phyloP scores from a whole-genome alignment of 2,329 filamentous ascomycete species.

The Aspergillus tanneri region DNA sequence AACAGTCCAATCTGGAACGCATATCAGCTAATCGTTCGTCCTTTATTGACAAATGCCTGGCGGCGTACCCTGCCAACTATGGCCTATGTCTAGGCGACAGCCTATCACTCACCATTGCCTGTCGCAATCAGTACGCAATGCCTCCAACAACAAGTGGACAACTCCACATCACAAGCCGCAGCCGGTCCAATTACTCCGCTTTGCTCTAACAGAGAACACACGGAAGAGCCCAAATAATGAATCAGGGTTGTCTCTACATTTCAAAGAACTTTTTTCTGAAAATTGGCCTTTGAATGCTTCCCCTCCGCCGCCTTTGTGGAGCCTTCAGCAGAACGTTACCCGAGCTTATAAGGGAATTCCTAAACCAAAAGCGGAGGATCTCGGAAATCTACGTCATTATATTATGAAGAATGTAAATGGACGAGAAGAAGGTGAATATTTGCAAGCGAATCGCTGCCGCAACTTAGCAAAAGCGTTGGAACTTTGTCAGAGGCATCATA shows the following conservation, averaged over 20 bases:
- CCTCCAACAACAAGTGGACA: conserved; percentile 1
- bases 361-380: conserved; percentile 3
- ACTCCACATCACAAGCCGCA: conserved; percentile 5
- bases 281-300: conserved; percentile 22
- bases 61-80: neutral
- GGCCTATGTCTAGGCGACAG: conserved; percentile 2
- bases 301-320: conserved; percentile 25
- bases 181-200: conserved; percentile 35
- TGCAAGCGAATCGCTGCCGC: conserved; percentile 12
- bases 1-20: no score
- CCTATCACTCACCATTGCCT: neutral
- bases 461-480: conserved; percentile 22
- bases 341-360: conserved; percentile 3
- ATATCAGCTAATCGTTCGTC: neutral
- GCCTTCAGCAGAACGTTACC: conserved; percentile 14
- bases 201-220: conserved; percentile 29
- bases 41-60: conserved; percentile 8
- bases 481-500: conserved; percentile 23
- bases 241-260: conserved; percentile 4
- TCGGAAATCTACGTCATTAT: conserved; percentile 21
- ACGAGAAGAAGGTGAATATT: conserved; percentile 7
- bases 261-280: conserved; percentile 23
- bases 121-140: conserved; percentile 1
- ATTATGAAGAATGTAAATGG: conserved; percentile 28
- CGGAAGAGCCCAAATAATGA: conserved; percentile 6